Evolutionary conservation across 2,329 filamentous ascomycete genomes (phyloP).

Genomic region (Diaporthe humulicola): DNA sequence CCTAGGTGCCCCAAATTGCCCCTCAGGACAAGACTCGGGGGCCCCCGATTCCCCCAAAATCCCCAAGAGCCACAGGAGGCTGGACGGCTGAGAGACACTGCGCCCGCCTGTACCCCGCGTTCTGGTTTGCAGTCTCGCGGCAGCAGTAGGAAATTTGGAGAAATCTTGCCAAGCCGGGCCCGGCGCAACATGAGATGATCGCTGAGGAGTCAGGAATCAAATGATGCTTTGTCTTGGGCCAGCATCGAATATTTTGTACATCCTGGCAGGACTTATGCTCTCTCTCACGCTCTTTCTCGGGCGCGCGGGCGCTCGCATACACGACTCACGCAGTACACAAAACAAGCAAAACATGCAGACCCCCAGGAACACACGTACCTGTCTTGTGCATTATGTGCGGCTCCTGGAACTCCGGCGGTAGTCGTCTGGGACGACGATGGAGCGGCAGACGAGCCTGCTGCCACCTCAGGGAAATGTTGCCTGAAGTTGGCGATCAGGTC

Average conservation of each 20-base stretch:
- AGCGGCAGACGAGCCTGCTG: conserved; percentile 61
- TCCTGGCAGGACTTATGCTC: not conserved
- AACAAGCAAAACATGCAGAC: not conserved
- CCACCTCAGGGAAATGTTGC: conserved; percentile 81
- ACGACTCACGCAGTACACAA: no score
- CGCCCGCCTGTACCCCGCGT: conserved; percentile 27
- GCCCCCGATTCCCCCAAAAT: conserved; percentile 2
- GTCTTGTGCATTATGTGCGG: conserved; percentile 47
- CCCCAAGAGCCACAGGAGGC: conserved; percentile 30
- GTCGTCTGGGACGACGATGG: conserved; percentile 53
- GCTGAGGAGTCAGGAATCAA: not conserved
- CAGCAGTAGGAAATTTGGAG: conserved; percentile 15
- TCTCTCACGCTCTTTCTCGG: not conserved
- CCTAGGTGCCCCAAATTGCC: not conserved
- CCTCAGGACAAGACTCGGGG: not conserved
- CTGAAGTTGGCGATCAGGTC: conserved; percentile 88
- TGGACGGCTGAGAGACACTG: not conserved
- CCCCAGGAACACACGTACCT: conserved; percentile 46
- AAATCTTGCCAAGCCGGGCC: conserved; percentile 30
- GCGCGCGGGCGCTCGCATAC: not conserved
- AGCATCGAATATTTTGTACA: not conserved
- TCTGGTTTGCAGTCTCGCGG: not conserved
- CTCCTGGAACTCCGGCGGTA: conserved; percentile 49
- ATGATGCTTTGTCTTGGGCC: not conserved
- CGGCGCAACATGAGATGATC: conserved; percentile 11